phyloP scores from a whole-genome alignment of 2,329 filamentous ascomycete genomes.

The Beauveria asiatica region DNA sequence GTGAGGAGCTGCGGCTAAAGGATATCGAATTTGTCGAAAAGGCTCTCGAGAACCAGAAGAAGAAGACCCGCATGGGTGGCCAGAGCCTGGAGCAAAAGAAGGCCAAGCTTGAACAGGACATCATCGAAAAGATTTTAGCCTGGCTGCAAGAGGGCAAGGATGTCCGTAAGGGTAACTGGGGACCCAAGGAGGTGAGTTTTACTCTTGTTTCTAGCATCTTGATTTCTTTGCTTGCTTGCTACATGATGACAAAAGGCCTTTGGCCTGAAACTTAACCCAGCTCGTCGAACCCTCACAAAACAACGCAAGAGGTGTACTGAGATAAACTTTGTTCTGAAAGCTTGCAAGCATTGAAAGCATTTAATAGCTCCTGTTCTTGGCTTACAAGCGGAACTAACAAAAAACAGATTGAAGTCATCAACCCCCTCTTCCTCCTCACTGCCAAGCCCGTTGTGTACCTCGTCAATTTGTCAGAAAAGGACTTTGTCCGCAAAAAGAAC shows the following conservation, averaged over 20 bases:
- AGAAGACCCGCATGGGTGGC: slow-evolving; percentile 89
- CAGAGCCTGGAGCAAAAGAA: slow-evolving; percentile 98
- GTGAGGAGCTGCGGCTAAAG: slow-evolving; percentile 91
- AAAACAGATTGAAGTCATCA: slow-evolving; percentile 85
- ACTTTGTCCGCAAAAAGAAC: slow-evolving; percentile 99
- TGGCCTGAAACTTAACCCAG: slow-evolving; percentile 97
- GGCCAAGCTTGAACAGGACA: slow-evolving; percentile 87
- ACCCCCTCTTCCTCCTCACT: slow-evolving; percentile 87
- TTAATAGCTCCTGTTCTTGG: background rate
- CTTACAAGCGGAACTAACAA: slow-evolving; percentile 2
- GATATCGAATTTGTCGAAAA: slow-evolving; percentile 99
- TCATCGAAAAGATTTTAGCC: slow-evolving; percentile 79
- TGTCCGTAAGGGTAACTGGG: slow-evolving; percentile 83
- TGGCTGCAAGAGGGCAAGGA: slow-evolving; percentile 85
- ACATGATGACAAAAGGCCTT: slow-evolving; percentile 97
- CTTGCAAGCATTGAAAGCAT: slow-evolving; percentile 11
- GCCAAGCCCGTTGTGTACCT: slow-evolving; percentile 97
- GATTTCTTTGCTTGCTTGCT: slow-evolving; percentile 16
- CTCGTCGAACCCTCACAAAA: slow-evolving; percentile 89
- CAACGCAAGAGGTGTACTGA: slow-evolving; percentile 75
- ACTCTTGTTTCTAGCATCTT: slow-evolving; percentile 15
- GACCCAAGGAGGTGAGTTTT: slow-evolving; percentile 81
- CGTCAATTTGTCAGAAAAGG: slow-evolving; percentile 93
- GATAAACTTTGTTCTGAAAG: slow-evolving; percentile 71
- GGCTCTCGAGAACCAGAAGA: slow-evolving; percentile 81